Evolutionary conservation across 169 alveolate genomes (phyloP), one percentile per base, ranked within the genome.

Genomic region (Cyclospora cayetanensis): DNA sequence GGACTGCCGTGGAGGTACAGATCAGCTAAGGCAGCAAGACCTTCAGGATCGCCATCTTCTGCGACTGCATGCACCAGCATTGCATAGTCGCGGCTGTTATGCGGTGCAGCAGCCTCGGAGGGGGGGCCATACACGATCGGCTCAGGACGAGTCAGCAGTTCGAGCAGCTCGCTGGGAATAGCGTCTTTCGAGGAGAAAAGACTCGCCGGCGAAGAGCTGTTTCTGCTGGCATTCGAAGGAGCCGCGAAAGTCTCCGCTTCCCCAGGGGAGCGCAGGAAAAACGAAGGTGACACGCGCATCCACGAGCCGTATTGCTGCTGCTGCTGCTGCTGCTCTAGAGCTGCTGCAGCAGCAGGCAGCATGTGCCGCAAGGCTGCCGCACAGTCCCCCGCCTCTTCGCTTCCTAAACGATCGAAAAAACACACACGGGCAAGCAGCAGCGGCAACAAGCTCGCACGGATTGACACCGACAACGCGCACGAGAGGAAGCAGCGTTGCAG

Each of bases 21-120:
- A 12, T 92, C 94, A 29, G 94, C 95, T 18, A 93, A 80, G n/a
- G 95, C 93, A 1, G 95, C 89, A 68, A 93, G 91, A 9, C 95
- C 95, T 4, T 74, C 93, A 15, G 95, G 93, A 27, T 68, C 93
- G 29, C 94, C 92, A 46, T 92, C 94, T 1, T 86, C 94, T 15
- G 95, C 95, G 15, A 93, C 79, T 29, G 93, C 90, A 42, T 90
- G 93, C 37, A 93, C 95, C 60, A 91, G 92, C 4, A 53, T 82
- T 12, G 94, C 94, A 41, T 93, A 93, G 25, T 93, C 92, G 39
- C 41, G 42, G 53, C 90, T 82, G 50, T 31, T 25, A 27, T 60
- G 72, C 72, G 15, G 72, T 1, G 7, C 35, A 15, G 35, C 34
- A 31, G 35, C 72, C 35, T n/a, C 34, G 35, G 15, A 31, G n/a